phyloP scores from a whole-genome alignment of 345 rosid species.

The Salix exigua region DNA sequence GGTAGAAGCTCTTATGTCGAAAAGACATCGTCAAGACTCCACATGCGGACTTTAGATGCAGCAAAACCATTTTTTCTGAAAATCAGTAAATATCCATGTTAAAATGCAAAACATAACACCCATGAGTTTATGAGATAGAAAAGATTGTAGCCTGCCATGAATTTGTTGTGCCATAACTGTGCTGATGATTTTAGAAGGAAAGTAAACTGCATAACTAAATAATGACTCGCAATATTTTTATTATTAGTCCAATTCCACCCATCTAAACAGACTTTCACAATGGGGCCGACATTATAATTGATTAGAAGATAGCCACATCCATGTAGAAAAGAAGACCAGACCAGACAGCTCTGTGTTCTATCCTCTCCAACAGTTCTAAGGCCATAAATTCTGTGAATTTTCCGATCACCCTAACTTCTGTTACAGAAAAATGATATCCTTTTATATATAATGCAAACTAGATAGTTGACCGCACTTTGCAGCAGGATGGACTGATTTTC shows the following conservation, averaged over 20 bases:
- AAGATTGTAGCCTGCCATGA: neutral
- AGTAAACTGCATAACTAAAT: neutral
- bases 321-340: neutral
- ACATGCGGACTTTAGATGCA: slow-evolving; percentile 66
- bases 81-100: slow-evolving; percentile 14
- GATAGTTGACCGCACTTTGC: too few species aligned
- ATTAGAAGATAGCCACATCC: neutral
- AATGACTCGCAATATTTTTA: neutral
- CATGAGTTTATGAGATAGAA: neutral
- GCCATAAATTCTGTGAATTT: too few species aligned
- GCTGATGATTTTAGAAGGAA: neutral
- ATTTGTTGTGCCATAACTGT: neutral
- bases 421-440: too few species aligned
- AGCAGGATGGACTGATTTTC: too few species aligned
- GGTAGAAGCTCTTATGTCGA: slow-evolving; percentile 26
- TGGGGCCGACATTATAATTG: neutral
- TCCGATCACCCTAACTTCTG: too few species aligned
- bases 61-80: slow-evolving; percentile 94
- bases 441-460: too few species aligned
- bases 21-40: slow-evolving; percentile 50
- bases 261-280: neutral
- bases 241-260: neutral
- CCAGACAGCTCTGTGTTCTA: neutral
- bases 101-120: neutral
- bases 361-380: neutral